phyloP scores from a whole-genome alignment of 768 basidiomycete species.

The Pleurotus platypus region DNA sequence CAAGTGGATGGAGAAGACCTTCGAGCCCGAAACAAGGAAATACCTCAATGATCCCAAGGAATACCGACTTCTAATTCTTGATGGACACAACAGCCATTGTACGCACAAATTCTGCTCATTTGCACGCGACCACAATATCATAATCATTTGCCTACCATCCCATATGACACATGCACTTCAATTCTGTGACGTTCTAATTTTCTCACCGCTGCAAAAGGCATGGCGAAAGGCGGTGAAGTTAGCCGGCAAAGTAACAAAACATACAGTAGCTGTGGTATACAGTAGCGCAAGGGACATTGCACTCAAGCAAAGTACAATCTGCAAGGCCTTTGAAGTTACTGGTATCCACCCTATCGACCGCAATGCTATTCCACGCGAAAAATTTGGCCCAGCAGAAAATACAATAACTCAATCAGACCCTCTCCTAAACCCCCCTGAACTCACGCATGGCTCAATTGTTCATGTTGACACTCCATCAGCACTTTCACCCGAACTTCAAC shows the following conservation, averaged over 20 bases:
- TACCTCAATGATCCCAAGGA: not conserved
- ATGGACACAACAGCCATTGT: too few relatives aligned
- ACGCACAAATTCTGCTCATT: too few relatives aligned
- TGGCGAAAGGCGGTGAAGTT: constrained; percentile 14
- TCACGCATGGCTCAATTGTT: too few relatives aligned
- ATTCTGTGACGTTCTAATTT: constrained; percentile 22
- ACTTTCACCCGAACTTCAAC: too few relatives aligned
- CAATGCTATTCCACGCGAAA: constrained; percentile 1
- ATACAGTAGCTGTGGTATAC: too few relatives aligned
- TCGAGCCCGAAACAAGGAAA: constrained; percentile 10
- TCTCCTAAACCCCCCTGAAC: not conserved
- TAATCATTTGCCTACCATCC: constrained; percentile 17
- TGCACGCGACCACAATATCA: constrained; percentile 18
- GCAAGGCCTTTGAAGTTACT: constrained; percentile 8
- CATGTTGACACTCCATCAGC: too few relatives aligned
- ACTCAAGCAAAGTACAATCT: not conserved
- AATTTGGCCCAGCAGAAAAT: constrained; percentile 11
- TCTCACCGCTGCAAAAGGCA: constrained; percentile 23
- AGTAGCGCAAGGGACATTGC: constrained; percentile 4
- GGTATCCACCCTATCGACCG: constrained; percentile 15
- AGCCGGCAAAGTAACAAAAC: too few relatives aligned
- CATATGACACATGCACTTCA: constrained; percentile 20
- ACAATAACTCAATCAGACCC: not conserved
- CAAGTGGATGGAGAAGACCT: constrained; percentile 15
- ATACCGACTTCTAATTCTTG: constrained; percentile 14